Conservation (phyloP, 192 early-diverging fungal genomes). For the Coemansia sp. region DNA sequence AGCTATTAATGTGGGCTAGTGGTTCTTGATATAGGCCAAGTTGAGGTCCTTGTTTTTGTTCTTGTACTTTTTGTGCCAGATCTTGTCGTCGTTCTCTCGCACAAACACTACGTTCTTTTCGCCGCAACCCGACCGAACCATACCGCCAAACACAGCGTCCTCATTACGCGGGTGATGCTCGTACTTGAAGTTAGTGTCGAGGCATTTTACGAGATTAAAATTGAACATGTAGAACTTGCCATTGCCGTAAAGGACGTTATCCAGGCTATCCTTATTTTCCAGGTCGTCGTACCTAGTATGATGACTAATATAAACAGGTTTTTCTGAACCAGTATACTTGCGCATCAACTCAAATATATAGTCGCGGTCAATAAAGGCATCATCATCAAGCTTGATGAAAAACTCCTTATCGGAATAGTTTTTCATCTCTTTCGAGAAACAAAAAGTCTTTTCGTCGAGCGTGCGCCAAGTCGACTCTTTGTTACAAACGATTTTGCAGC, state of each 20-base stretch:
- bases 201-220: conserved; percentile 25
- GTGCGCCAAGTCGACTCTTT: conserved; percentile 30
- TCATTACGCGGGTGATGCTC: conserved; percentile 28
- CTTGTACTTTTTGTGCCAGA: conserved; percentile 47
- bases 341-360: conserved; percentile 30
- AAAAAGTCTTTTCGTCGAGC: conserved; percentile 43
- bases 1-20: conserved; percentile 13
- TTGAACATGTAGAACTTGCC: conserved; percentile 58
- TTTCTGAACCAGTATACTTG: conserved; percentile 10
- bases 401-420: conserved; percentile 28
- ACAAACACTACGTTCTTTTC: conserved; percentile 29
- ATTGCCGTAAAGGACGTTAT: conserved; percentile 36
- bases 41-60: conserved; percentile 52
- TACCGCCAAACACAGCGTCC: conserved; percentile 50
- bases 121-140: conserved; percentile 47
- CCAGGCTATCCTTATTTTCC: conserved; percentile 12
- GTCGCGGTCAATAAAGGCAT: conserved; percentile 45
- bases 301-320: conserved; percentile 52
- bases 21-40: conserved; percentile 41
- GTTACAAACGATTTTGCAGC: conserved; percentile 50
- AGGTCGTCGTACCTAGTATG: conserved; percentile 19
- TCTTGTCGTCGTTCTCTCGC: conserved; percentile 39
- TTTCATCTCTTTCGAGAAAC: conserved; percentile 32
- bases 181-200: conserved; percentile 31
- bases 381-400: conserved; percentile 52